Evolutionary conservation across 805 yeast genomes (phyloP).

Genomic region (Hanseniaspora singularis): DNA sequence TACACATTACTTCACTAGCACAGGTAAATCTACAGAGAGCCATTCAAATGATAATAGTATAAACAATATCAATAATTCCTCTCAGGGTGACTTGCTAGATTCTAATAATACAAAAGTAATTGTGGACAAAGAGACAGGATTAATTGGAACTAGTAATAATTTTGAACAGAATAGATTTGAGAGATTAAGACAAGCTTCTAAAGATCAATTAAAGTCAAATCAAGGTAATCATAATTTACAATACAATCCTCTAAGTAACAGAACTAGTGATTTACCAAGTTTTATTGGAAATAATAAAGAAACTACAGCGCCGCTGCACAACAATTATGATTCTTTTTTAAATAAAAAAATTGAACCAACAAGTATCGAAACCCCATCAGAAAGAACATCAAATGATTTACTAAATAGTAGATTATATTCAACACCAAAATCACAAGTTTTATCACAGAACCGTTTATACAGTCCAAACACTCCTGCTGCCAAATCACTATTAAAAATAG

Average conservation of each 20-base stretch:
- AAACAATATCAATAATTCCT: neutral
- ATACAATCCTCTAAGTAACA: neutral
- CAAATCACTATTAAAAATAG: constrained; percentile 4
- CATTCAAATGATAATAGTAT: neutral
- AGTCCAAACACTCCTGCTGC: neutral
- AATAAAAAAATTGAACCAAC: too few relatives aligned
- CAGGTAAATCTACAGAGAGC: neutral
- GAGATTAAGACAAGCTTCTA: neutral
- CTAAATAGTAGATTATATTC: neutral
- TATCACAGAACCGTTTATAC: neutral
- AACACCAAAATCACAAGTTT: neutral
- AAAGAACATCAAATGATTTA: neutral
- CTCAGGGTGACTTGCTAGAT: neutral
- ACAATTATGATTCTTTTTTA: too few relatives aligned
- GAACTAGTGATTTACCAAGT: neutral
- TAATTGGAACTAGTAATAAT: neutral
- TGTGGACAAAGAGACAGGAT: neutral
- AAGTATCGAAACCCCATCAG: too few relatives aligned
- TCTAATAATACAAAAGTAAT: neutral
- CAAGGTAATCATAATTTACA: neutral
- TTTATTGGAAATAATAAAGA: neutral
- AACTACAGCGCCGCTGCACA: too few relatives aligned
- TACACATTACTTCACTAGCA: constrained; percentile 4
- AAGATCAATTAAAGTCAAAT: neutral
- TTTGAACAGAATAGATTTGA: neutral